Conservation (phyloP, 768 basidiomycete species). For the Psilocybe azurescens region DNA sequence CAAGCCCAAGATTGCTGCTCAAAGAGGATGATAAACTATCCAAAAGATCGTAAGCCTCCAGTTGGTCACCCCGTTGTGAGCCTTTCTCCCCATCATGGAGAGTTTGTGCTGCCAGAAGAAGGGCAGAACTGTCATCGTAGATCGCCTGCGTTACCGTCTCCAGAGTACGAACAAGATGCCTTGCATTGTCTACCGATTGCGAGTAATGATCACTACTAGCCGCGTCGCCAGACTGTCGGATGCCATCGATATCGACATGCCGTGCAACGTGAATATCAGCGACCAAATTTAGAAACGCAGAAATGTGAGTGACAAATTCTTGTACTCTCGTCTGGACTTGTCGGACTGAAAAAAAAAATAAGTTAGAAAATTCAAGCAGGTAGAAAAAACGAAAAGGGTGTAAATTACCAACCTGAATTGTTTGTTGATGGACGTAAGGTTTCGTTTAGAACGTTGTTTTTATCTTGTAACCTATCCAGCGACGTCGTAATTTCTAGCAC, state of each 20-base stretch:
- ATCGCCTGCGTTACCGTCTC: conserved; percentile 75
- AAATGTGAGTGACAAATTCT: conserved; percentile 59
- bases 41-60: conserved; percentile 47
- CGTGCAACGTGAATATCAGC: conserved; percentile 80
- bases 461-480: conserved; percentile 55
- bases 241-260: conserved; percentile 83
- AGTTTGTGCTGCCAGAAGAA: conserved; percentile 65
- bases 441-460: conserved; percentile 44
- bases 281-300: conserved; percentile 60
- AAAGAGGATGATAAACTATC: conserved; percentile 57
- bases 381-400: not conserved
- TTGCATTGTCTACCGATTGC: conserved; percentile 72
- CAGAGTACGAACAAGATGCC: conserved; percentile 67
- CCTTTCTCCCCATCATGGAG: conserved; percentile 44
- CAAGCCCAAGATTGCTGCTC: conserved; percentile 57
- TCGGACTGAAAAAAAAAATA: conserved; percentile 35
- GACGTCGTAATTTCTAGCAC: conserved; percentile 57
- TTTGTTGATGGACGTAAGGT: conserved; percentile 37
- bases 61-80: conserved; percentile 35
- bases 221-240: conserved; percentile 52
- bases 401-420: conserved; percentile 39
- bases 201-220: conserved; percentile 57
- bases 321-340: conserved; percentile 50
- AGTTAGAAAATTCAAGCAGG: not conserved
- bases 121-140: conserved; percentile 70